These are phyloP conservation scores for Phytophthora colocasiae DNA, from an alignment of 352 stramenopile genomes.

Conservation along the genomic window DNA sequence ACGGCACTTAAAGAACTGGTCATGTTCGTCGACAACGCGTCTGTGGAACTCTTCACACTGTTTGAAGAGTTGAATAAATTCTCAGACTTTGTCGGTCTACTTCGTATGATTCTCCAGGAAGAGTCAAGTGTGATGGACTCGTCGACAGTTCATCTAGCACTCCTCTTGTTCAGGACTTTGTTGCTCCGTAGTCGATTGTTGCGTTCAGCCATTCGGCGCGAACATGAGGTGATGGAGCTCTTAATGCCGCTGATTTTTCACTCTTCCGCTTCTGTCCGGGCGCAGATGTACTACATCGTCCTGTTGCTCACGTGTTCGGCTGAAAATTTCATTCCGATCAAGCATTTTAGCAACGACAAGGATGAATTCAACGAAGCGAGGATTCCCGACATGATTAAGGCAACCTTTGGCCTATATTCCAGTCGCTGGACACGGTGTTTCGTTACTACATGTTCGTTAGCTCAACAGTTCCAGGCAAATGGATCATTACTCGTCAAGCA, in stretches of 20 bases:
- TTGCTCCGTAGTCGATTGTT: conserved; percentile 48
- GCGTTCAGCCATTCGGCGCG: conserved; percentile 38
- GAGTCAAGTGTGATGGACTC: conserved; percentile 15
- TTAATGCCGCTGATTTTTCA: conserved; percentile 57
- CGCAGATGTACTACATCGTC: conserved; percentile 69
- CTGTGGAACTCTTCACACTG: conserved; percentile 36
- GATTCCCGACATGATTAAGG: conserved; percentile 37
- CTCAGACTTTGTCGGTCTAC: conserved; percentile 25
- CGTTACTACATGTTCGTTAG: conserved; percentile 30
- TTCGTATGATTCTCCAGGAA: conserved; percentile 17
- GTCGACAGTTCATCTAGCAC: conserved; percentile 25
- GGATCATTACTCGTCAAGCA: conserved; percentile 15
- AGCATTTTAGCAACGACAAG: conserved; percentile 2
- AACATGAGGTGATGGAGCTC: conserved; percentile 30
- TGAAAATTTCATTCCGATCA: conserved; percentile 47
- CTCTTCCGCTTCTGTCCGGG: conserved; percentile 41
- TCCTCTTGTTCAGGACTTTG: conserved; percentile 52
- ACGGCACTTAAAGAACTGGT: conserved; percentile 43
- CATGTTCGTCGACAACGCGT: conserved; percentile 33
- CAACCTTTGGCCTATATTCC: conserved; percentile 55
- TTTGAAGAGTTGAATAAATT: conserved; percentile 54
- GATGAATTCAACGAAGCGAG: conserved; percentile 17
- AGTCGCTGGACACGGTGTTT: conserved; percentile 46
- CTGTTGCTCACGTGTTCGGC: conserved; percentile 60
- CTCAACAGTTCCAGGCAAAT: conserved; percentile 24